Percentiles rank a stretch among this genome's conserved stretches.
Conservation (phyloP, 2,329 filamentous ascomycete genomes). For the Shiraia bambusicola region DNA sequence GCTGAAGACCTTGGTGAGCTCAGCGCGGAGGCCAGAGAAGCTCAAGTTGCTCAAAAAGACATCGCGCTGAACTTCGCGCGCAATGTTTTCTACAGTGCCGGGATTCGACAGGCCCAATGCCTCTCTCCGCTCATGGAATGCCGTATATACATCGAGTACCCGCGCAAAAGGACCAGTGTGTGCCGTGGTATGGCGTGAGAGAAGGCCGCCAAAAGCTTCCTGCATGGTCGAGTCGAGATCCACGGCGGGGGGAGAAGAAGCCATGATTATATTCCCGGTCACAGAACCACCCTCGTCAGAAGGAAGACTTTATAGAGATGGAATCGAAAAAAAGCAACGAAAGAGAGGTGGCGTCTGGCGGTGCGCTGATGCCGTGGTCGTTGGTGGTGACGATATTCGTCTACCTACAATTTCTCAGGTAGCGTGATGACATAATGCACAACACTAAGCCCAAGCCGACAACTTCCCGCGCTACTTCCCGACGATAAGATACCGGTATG, state of each 20-base stretch:
- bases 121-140: constrained; percentile 82
- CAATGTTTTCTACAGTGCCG: constrained; percentile 85
- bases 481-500: constrained; percentile 18
- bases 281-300: constrained; percentile 7
- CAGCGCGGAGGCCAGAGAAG: constrained; percentile 93
- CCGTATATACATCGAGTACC: constrained; percentile 74
- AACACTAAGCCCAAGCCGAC: constrained; percentile 14
- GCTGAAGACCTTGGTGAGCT: constrained; percentile 95
- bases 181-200: constrained; percentile 54
- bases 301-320: constrained; percentile 15
- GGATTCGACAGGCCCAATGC: constrained; percentile 89
- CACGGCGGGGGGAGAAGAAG: constrained; percentile 29
- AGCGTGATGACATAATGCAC: constrained; percentile 31
- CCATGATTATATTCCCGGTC: constrained; percentile 8
- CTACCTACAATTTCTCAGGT: constrained; percentile 35
- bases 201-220: constrained; percentile 55
- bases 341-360: not conserved
- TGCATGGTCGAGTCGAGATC: constrained; percentile 38
- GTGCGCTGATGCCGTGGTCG: constrained; percentile 13
- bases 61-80: constrained; percentile 92
- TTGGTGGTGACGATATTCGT: constrained; percentile 18
- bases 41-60: constrained; percentile 95
- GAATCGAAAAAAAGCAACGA: constrained; percentile 10
- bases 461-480: constrained; percentile 12
- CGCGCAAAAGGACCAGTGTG: constrained; percentile 72